Conservation (phyloP, 1,139 yeast genomes). For the Suhomyces coccinellae region DNA sequence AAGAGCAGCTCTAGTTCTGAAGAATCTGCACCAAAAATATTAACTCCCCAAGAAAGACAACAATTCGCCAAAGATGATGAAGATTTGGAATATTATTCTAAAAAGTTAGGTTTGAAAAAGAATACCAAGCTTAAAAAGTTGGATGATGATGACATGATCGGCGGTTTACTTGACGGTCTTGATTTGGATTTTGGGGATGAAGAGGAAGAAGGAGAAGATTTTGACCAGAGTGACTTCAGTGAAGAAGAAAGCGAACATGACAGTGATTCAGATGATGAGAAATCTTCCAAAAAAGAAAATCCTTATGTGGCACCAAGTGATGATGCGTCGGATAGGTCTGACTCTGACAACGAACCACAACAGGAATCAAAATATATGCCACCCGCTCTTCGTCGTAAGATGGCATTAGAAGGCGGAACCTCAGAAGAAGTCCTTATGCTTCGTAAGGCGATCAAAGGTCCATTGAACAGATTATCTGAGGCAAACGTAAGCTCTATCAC, state of each 20-base stretch:
- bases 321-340: constrained; percentile 8
- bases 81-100: constrained; percentile 81
- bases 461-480: constrained; percentile 83
- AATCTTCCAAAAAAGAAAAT: constrained; percentile 53
- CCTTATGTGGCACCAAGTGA: constrained; percentile 80
- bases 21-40: constrained; percentile 2
- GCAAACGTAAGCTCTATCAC: constrained; percentile 74
- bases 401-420: constrained; percentile 38
- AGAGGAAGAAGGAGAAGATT: constrained; percentile 39
- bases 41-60: constrained; percentile 44
- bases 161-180: constrained; percentile 74
- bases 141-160: constrained; percentile 68
- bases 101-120: constrained; percentile 70
- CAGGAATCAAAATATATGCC: constrained; percentile 62
- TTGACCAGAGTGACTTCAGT: constrained; percentile 19
- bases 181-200: constrained; percentile 53
- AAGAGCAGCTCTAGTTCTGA: constrained; percentile 10
- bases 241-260: constrained; percentile 19
- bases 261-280: constrained; percentile 16
- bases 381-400: constrained; percentile 70
- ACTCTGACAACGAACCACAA: constrained; percentile 16
- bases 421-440: constrained; percentile 54
- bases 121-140: constrained; percentile 42
- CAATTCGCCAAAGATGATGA: constrained; percentile 64
- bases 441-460: constrained; percentile 68